phyloP scores from a whole-genome alignment of 1,139 yeast genomes.

The Candida anutae region DNA sequence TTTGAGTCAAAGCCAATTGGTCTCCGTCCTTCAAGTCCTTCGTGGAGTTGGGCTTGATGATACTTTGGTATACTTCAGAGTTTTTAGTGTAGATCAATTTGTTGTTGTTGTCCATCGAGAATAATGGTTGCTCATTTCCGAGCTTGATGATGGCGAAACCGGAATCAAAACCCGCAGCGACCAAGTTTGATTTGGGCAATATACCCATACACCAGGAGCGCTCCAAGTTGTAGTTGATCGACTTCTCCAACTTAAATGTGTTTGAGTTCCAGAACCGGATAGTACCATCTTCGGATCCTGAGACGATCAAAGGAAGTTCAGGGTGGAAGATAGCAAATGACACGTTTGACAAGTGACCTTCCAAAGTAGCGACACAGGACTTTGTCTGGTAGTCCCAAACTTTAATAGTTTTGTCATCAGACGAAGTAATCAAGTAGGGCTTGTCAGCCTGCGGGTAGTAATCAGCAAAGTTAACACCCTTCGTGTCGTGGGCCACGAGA shows the following conservation, averaged over 20 bases:
- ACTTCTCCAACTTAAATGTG: conserved; percentile 80
- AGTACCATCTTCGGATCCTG: conserved; percentile 81
- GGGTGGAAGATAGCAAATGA: conserved; percentile 97
- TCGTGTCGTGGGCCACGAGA: conserved; percentile 80
- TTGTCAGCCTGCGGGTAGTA: conserved; percentile 96
- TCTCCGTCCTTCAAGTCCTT: conserved; percentile 78
- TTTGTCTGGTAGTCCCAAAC: conserved; percentile 98
- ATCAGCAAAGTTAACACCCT: conserved; percentile 93
- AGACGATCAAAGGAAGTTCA: conserved; percentile 78
- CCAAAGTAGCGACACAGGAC: conserved; percentile 87
- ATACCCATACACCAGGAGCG: conserved; percentile 94
- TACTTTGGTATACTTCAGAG: conserved; percentile 80
- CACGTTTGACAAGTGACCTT: conserved; percentile 90
- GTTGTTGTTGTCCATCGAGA: conserved; percentile 89
- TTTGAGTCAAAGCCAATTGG: conserved; percentile 61
- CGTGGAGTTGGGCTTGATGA: conserved; percentile 60
- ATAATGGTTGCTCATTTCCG: conserved; percentile 91
- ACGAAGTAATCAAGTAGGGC: conserved; percentile 87
- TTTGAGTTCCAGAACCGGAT: conserved; percentile 73
- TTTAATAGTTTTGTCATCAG: conserved; percentile 86
- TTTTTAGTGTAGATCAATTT: conserved; percentile 88
- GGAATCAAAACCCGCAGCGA: conserved; percentile 92
- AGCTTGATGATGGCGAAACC: conserved; percentile 82
- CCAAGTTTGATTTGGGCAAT: conserved; percentile 66
- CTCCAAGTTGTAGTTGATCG: conserved; percentile 84